Evolutionary conservation across 225 moss, liverwort and hornwort species (phyloP).

Genomic region (Climacium dendroides): DNA sequence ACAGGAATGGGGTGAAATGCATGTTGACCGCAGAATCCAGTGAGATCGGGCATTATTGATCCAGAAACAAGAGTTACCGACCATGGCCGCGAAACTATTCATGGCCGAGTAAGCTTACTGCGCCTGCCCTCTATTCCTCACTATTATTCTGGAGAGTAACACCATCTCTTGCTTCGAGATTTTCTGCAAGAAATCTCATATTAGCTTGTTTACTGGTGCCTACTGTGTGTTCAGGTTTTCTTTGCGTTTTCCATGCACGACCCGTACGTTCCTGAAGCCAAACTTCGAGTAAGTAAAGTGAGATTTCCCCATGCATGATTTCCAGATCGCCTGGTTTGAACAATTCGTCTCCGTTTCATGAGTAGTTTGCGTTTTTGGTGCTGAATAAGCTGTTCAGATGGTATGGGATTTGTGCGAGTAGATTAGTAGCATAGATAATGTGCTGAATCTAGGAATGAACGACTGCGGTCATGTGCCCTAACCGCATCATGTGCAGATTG

Average conservation of each 20-base stretch:
- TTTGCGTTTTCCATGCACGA: constrained; percentile 68
- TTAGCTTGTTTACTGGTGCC: neutral
- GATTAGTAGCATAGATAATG: neutral
- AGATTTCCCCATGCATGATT: neutral
- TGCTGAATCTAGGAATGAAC: neutral
- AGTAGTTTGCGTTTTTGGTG: neutral
- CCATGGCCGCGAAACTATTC: constrained; percentile 67
- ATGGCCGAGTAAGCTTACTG: constrained; percentile 34
- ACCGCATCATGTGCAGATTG: constrained; percentile 43
- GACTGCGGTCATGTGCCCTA: no score
- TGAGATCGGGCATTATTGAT: constrained; percentile 58
- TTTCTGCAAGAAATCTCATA: neutral
- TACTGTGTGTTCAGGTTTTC: constrained; percentile 35
- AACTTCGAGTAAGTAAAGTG: constrained; percentile 44
- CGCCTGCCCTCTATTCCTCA: neutral
- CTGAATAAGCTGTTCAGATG: neutral
- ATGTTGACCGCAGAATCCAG: constrained; percentile 29
- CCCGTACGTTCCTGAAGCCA: constrained; percentile 51
- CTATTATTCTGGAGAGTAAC: neutral
- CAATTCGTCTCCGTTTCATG: neutral
- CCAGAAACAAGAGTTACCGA: constrained; percentile 68
- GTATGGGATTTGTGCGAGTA: neutral
- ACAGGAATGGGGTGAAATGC: neutral
- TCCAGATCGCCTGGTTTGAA: neutral
- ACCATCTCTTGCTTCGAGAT: neutral